A percentile compares a stretch with the other conserved stretches of the same genome.
Conservation (phyloP, 805 yeast genomes). For the Teunomyces gatunensis region DNA sequence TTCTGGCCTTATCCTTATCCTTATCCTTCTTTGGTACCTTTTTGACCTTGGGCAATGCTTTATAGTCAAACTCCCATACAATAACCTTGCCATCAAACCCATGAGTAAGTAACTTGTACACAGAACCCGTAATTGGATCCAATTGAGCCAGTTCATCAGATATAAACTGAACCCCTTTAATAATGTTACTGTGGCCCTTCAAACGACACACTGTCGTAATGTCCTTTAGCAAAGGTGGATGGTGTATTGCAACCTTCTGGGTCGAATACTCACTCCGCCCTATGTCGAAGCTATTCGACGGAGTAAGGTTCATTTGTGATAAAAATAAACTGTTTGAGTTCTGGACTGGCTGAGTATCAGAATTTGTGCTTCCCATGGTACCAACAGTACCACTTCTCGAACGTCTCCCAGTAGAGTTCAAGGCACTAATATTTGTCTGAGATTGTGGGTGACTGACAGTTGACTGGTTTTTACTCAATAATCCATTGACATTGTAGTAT, state of each 20-base stretch:
- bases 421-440: conserved; percentile 8
- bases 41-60: conserved; percentile 22
- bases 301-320: conserved; percentile 21
- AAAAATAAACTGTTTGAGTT: conserved; percentile 14
- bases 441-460: conserved; percentile 8
- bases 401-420: conserved; percentile 20
- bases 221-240: conserved; percentile 37
- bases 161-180: conserved; percentile 28
- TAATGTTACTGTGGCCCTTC: conserved; percentile 41
- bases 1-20: not conserved
- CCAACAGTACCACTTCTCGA: conserved; percentile 43
- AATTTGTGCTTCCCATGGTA: conserved; percentile 29
- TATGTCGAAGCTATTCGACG: conserved; percentile 22
- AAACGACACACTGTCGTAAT: conserved; percentile 34
- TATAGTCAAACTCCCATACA: conserved; percentile 45
- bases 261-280: conserved; percentile 12
- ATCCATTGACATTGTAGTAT: conserved; percentile 39
- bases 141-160: conserved; percentile 4
- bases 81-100: conserved; percentile 40
- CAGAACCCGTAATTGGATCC: conserved; percentile 7
- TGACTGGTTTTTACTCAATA: conserved; percentile 17
- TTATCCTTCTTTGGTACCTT: conserved; percentile 3
- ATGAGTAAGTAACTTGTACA: conserved; percentile 35
- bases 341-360: conserved; percentile 11
- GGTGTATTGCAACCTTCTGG: not conserved